Base-by-base conservation (phyloP, 1,139 yeast genomes). In the Lodderomyces elongisporus region DNA sequence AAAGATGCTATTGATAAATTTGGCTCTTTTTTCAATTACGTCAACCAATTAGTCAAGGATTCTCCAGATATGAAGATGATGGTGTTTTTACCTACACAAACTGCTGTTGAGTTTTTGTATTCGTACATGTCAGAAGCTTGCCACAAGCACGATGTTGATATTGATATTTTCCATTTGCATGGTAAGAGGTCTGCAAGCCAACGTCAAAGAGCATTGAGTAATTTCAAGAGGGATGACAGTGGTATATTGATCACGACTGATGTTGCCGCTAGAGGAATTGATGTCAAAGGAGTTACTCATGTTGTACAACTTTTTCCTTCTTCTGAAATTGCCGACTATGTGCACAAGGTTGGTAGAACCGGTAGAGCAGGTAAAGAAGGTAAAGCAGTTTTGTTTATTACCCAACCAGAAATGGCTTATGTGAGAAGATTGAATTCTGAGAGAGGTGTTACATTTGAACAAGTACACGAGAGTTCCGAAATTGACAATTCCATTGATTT, bases 221-320 rank as follows among this genome's bases (percentile, higher is more conserved):
- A 48, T 15, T 85, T 82, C 66, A 72, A 82, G 51, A 55, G 51
- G 28, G 50, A 67, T 20, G 50, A 59, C 26, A 59, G 64, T 17
- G 81, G 85, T 36, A 52, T 89, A 27, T 66, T 89, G 36, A 74
- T 89, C 32, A 82, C 94, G 30, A 85, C 96, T 2, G 95, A 89
- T 60, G 96, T 91, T 36, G 95, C 91, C 43, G 96, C 97, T 3
- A 79, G 97, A 63, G 97, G 98, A 49, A 79, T 91, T 79, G 96
- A 88, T 63, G 84, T 88, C 70, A 89, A 88, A 32, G 77, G 77
- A 47, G 93, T 91, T 22, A 63, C 85, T 17, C 83, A 85, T 49
- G 96, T 88, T 35, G 63, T 83, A 49, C 96, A 88, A 61, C 57
- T 84, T 38, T 81, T 87, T 45, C 71, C 81, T n/a, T 85, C 93